Conservation (phyloP, 306 rosid genomes). For the apple (Malus domestica) region DNA sequence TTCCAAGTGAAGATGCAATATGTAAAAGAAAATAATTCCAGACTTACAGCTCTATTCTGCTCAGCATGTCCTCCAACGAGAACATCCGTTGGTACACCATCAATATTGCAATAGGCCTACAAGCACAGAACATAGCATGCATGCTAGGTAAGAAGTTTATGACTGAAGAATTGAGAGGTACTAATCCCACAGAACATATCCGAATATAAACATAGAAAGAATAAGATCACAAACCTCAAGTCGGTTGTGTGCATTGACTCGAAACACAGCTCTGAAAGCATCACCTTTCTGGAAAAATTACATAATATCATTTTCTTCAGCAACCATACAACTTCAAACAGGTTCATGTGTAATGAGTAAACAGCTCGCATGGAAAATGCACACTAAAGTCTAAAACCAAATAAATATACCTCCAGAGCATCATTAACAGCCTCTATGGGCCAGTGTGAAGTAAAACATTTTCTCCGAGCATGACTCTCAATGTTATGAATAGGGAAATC, state of each 20-base stretch:
- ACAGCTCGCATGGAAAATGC: not conserved
- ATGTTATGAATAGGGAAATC: constrained; percentile 16
- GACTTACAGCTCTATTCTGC: constrained; percentile 96
- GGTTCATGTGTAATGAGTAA: not conserved
- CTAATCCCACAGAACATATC: not conserved
- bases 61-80: constrained; percentile 54
- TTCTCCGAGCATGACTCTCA: constrained; percentile 26
- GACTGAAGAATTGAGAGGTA: not conserved
- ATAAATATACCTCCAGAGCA: constrained; percentile 58
- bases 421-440: constrained; percentile 50
- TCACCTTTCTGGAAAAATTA: constrained; percentile 61
- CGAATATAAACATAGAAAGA: not conserved
- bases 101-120: constrained; percentile 87
- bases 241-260: constrained; percentile 75
- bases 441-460: constrained; percentile 60
- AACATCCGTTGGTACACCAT: constrained; percentile 68
- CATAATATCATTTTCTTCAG: constrained; percentile 5
- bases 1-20: not conserved
- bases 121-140: not conserved
- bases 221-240: constrained; percentile 49
- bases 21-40: constrained; percentile 1
- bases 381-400: not conserved
- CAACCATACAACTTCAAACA: not conserved
- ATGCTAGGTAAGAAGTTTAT: not conserved
- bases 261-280: constrained; percentile 62